Evolutionary conservation across 2,329 filamentous ascomycete species (phyloP), one percentile per base, ranked within the genome.

Genomic region (Metarhizium humberi): DNA sequence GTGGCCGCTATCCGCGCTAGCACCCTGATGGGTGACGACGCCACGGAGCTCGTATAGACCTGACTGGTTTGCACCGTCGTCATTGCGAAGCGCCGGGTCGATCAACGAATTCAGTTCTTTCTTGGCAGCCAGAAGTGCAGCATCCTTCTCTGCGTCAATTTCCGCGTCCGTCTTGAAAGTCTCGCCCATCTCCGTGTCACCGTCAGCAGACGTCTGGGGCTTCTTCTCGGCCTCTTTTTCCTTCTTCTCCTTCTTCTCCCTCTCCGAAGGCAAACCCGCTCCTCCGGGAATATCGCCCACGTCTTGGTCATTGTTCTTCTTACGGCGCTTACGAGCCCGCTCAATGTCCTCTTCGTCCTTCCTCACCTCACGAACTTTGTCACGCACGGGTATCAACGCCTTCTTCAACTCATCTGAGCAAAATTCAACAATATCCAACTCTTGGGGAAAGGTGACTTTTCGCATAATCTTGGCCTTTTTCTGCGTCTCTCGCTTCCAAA

Each of bases 401-500:
- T 86, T 86, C 70, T 84, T 87, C 59, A 99, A 78, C 53, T 94
- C 87, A 30, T 97, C 92, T 13, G 92, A 92, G 72, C 94, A 99
- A 72, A 96, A 96, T 68, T 99, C 94, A 25, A 95, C 85, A 43
- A 90, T 84, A 66, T 99, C 94, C 38, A 99, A 77, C 72, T 99
- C 94, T 52, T 89, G 85, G 6, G 92, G 92, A 69, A 99, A 99
- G 0, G 90, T 92, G 56, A 99, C 94, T 74, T 97, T 99, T 69
- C 92, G 89, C 89, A 99, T 92, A 64, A 99, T 99, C 80, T 99
- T 99, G 62, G 92, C 92, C 79, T 99, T 99, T 78, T 97, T 97
- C 72, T 95, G 87, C 3, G 90, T 91, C 62, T 95, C 90, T 50
- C 87, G 85, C 68, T 95, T 92, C 94, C 94, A 99, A 76, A 92